These are phyloP conservation scores for Cubamyces sp. DNA, from an alignment of 768 basidiomycete genomes.

Conservation along the genomic window DNA sequence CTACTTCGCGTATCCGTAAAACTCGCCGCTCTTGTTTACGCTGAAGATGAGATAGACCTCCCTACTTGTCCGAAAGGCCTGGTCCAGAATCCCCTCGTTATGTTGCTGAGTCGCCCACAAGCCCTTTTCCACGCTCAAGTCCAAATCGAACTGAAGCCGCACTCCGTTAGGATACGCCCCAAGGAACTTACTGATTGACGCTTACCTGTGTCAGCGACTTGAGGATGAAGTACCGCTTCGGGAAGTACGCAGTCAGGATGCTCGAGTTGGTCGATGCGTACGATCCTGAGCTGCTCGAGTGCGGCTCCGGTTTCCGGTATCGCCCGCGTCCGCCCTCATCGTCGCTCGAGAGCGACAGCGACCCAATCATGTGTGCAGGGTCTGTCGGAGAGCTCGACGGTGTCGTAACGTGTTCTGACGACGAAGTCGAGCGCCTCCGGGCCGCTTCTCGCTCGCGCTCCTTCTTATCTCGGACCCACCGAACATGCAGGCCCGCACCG, in stretches of 20 bases:
- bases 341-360: constrained; percentile 44
- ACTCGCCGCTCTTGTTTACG: constrained; percentile 93
- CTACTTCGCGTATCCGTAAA: constrained; percentile 89
- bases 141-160: constrained; percentile 64
- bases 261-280: constrained; percentile 85
- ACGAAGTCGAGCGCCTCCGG: constrained; percentile 26
- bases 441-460: constrained; percentile 38
- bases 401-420: constrained; percentile 26
- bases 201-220: constrained; percentile 81
- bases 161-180: not conserved
- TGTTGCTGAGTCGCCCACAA: constrained; percentile 94
- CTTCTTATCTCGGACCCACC: constrained; percentile 75
- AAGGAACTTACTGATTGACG: not conserved
- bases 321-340: constrained; percentile 37
- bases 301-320: constrained; percentile 30
- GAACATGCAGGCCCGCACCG: constrained; percentile 79
- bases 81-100: constrained; percentile 89
- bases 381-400: constrained; percentile 29
- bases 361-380: constrained; percentile 28
- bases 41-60: constrained; percentile 91
- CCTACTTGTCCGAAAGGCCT: constrained; percentile 87
- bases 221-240: constrained; percentile 89
- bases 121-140: constrained; percentile 76
- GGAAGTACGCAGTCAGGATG: constrained; percentile 75
- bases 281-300: constrained; percentile 67